Evolutionary conservation across 2,329 filamentous ascomycete genomes (phyloP), one percentile per base, ranked within the genome.

Genomic region (Colletotrichum sp.): DNA sequence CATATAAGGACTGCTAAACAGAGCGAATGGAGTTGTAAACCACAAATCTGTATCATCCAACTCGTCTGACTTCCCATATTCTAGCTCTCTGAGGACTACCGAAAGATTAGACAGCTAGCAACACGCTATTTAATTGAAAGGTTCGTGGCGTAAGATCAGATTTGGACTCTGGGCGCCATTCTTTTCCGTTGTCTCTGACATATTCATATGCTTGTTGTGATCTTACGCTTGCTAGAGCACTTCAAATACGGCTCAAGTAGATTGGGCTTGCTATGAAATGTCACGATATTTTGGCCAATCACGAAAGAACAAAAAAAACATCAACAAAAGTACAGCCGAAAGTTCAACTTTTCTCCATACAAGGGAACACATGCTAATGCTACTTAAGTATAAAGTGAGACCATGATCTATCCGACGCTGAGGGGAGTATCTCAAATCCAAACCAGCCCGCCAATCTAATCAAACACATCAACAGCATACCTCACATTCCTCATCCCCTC

Each of bases 401-500:
- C n/a, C 11, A n/a, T 3, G 44, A 48, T 22, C 44, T 48, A 13
- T 22, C n/a, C n/a, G 13, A 52, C 12, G n/a, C 44, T 25, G 44
- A 52, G 44, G 44, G 6, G 44, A 52, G n/a, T 52, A 52, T 52
- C 44, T 52, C n/a, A 22, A 52, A 22, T 7, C 44, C n/a, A 52
- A 36, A 60, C 32, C 12, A 25, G 3, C 6, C 12, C 7, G 22
- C 27, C 30, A 15, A 22, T 25, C 39, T 55, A 91, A 77, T 91
- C 89, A 85, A 93, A 93, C 16, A 93, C 91, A 83, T 93, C 91
- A 5, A 88, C 90, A 19, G 90, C 88, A 78, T 90, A 93, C 30
- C 91, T 83, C 82, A 89, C 88, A 72, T 92, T 91, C 74, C 87
- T 82, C 68, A 88, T 79, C 34, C 83, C 84, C 39, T 90, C 87